Conservation (phyloP, 2,329 filamentous ascomycete genomes). For the Rosellinia necatrix region DNA sequence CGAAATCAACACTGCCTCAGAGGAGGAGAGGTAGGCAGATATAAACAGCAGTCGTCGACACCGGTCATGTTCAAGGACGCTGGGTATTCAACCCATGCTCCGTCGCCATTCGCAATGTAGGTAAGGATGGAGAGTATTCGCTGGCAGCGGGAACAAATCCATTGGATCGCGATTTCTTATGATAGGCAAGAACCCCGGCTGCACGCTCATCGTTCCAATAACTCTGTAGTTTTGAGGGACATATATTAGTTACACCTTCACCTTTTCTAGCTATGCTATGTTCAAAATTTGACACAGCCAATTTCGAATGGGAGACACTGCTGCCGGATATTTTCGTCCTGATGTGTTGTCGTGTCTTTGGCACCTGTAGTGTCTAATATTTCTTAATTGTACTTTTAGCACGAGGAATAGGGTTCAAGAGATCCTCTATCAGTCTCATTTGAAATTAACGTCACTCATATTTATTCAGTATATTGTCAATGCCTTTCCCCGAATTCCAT, state of each 20-base stretch:
- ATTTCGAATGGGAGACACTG: background rate
- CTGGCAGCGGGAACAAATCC: background rate
- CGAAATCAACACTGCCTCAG: background rate
- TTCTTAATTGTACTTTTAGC: too few species aligned
- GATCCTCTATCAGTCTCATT: too few species aligned
- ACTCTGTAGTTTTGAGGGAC: background rate
- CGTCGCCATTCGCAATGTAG: background rate
- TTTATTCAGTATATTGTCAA: too few species aligned
- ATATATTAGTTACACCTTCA: background rate
- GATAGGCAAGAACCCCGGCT: background rate
- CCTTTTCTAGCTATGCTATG: background rate
- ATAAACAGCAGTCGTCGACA: background rate
- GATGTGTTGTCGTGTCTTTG: too few species aligned
- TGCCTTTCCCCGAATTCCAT: too few species aligned
- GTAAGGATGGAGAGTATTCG: slow-evolving; percentile 1
- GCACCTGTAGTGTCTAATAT: too few species aligned
- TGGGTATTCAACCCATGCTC: background rate
- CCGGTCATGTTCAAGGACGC: background rate
- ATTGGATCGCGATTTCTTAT: background rate
- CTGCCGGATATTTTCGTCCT: too few species aligned
- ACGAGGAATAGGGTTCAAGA: too few species aligned
- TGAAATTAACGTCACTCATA: too few species aligned
- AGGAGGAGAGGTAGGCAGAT: background rate
- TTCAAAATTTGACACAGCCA: background rate
- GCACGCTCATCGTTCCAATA: background rate